Percentiles rank a stretch among this genome's conserved stretches.
These are phyloP conservation scores for Claviceps sorghi DNA, from an alignment of 2,329 filamentous ascomycete species.

Conservation along the genomic window DNA sequence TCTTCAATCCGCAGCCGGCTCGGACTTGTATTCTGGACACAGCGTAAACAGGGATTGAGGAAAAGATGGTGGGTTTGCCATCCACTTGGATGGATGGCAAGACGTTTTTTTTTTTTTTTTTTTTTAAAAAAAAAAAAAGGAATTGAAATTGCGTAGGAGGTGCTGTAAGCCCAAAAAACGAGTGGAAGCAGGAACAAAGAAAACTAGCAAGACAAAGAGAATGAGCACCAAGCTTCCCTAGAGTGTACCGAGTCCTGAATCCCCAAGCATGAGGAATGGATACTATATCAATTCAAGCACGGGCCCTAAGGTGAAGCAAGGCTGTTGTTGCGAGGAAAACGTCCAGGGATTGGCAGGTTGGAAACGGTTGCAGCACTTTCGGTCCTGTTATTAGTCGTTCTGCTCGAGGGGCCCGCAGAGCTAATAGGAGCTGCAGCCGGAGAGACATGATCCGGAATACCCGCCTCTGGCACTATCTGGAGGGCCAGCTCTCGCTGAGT, in stretches of 20 bases:
- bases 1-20: too few relatives aligned
- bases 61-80: not conserved
- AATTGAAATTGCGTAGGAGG: not conserved
- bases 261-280: not conserved
- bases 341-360: slow-evolving; percentile 54
- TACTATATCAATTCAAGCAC: not conserved
- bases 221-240: not conserved
- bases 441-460: slow-evolving; percentile 6
- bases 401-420: slow-evolving; percentile 5
- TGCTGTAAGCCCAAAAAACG: not conserved
- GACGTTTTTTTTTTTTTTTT: too few relatives aligned
- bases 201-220: not conserved
- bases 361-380: slow-evolving; percentile 42
- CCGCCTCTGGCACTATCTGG: slow-evolving; percentile 8
- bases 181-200: not conserved
- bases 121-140: too few relatives aligned
- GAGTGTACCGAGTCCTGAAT: not conserved
- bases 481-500: slow-evolving; percentile 12
- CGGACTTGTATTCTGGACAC: too few relatives aligned
- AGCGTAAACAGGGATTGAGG: too few relatives aligned
- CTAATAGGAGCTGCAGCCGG: slow-evolving; percentile 4
- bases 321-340: slow-evolving; percentile 36
- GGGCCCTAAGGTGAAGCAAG: slow-evolving; percentile 22
- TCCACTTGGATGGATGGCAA: not conserved
- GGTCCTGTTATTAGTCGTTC: slow-evolving; percentile 18